A percentile compares a stretch with the other conserved stretches of the same genome.
phyloP scores from a whole-genome alignment of 306 rosid species.

The Quercus alba region DNA sequence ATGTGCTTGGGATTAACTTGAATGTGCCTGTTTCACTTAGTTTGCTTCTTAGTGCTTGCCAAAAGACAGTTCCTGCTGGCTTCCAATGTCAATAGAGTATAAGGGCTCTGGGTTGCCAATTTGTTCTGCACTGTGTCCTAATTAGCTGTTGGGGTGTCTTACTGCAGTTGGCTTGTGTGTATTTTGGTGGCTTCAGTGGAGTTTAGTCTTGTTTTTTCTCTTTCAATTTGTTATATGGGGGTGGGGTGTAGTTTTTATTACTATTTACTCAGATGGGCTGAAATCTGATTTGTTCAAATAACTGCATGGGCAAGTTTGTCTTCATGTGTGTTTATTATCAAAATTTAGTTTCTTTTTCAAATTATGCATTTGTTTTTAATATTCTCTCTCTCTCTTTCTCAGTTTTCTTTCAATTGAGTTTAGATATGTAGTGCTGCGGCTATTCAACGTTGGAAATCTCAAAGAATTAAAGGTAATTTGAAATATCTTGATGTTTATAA shows the following conservation, averaged over 20 bases:
- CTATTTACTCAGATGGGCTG: neutral
- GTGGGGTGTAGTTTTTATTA: too few relatives aligned
- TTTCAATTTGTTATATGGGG: neutral
- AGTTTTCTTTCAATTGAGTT: too few relatives aligned
- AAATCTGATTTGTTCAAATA: neutral
- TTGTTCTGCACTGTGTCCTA: neutral
- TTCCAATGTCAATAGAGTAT: conserved; percentile 38
- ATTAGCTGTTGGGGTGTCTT: neutral
- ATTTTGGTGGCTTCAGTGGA: neutral
- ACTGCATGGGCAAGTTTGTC: conserved; percentile 32
- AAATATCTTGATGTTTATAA: too few relatives aligned
- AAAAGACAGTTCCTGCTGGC: conserved; percentile 65
- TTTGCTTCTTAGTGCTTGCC: conserved; percentile 68
- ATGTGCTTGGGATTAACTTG: conserved; percentile 68
- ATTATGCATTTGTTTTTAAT: neutral
- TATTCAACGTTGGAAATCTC: too few relatives aligned
- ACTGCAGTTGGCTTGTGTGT: neutral
- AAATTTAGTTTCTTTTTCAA: neutral
- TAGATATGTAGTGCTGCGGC: too few relatives aligned
- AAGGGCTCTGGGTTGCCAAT: neutral
- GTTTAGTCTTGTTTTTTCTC: neutral
- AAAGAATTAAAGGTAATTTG: too few relatives aligned
- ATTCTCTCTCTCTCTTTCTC: too few relatives aligned
- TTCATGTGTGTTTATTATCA: neutral
- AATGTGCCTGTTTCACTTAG: conserved; percentile 56